Conservation (phyloP, 345 rosid species). For the Brassica incana region DNA sequence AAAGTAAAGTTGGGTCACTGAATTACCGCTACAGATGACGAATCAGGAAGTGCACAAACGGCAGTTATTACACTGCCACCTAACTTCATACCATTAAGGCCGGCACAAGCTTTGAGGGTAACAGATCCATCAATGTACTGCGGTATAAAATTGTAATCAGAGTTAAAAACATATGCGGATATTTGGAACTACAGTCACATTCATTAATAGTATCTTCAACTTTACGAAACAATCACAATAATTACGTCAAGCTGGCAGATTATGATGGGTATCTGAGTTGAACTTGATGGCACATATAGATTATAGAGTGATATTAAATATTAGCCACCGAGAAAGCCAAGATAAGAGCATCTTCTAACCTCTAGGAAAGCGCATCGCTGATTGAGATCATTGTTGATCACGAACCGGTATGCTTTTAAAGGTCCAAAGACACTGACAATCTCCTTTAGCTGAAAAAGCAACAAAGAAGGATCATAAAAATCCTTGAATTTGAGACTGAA, state of each 20-base stretch:
- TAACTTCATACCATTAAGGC: slow-evolving; percentile 86
- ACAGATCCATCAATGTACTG: slow-evolving; percentile 76
- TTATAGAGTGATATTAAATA: not conserved
- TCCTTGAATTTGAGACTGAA: slow-evolving; percentile 12
- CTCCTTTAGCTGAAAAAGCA: slow-evolving; percentile 68
- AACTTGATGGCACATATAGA: not conserved
- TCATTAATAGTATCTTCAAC: not conserved
- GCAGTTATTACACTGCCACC: slow-evolving; percentile 82
- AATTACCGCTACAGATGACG: slow-evolving; percentile 53
- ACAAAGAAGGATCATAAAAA: slow-evolving; percentile 26
- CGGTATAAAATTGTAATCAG: not conserved
- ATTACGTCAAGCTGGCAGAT: slow-evolving; percentile 7
- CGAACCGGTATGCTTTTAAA: slow-evolving; percentile 70
- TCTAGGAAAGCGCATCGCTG: slow-evolving; percentile 68
- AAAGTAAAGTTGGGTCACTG: not conserved
- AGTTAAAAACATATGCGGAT: not conserved
- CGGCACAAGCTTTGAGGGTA: slow-evolving; percentile 80
- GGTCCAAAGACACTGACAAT: slow-evolving; percentile 87
- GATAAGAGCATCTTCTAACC: slow-evolving; percentile 51
- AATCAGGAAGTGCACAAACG: slow-evolving; percentile 63
- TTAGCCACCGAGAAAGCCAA: slow-evolving; percentile 14
- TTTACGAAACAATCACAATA: slow-evolving; percentile 13
- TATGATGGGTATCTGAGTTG: slow-evolving; percentile 10
- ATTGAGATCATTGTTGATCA: slow-evolving; percentile 39
- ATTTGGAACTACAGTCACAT: slow-evolving; percentile 11